Conservation (phyloP, 257 asterid species). For the Solanum peruvianum region DNA sequence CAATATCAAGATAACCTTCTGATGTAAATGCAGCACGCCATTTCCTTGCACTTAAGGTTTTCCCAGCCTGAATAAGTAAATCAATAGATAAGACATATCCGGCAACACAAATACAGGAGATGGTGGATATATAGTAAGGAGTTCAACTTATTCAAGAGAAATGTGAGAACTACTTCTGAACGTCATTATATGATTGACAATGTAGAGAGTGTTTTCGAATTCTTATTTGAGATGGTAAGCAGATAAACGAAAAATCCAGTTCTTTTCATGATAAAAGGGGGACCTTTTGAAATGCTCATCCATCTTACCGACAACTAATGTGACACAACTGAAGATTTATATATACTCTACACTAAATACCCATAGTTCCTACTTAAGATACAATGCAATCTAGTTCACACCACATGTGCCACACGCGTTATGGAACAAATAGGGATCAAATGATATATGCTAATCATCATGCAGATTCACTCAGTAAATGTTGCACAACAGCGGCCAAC, state of each 20-base stretch:
- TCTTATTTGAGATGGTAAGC: neutral
- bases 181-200: neutral
- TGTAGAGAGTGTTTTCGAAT: neutral
- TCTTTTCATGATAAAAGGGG: neutral
- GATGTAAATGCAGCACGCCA: slow-evolving; percentile 79
- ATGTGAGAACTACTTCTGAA: neutral
- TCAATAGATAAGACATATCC: neutral
- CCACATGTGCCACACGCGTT: neutral
- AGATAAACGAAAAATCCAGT: neutral
- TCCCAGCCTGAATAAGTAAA: slow-evolving; percentile 57
- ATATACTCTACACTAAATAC: neutral
- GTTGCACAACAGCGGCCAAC: neutral
- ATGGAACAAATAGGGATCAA: neutral
- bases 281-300: neutral
- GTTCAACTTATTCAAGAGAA: neutral
- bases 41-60: slow-evolving; percentile 79
- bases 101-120: neutral
- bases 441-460: neutral
- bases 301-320: neutral
- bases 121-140: neutral
- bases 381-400: neutral
- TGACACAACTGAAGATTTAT: neutral
- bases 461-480: neutral
- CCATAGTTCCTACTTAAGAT: neutral
- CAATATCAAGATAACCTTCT: slow-evolving; percentile 78